Evolutionary conservation across 805 yeast species (phyloP), one percentile per base, ranked within the genome.

Genomic region (Isabelozyma rhagii): DNA sequence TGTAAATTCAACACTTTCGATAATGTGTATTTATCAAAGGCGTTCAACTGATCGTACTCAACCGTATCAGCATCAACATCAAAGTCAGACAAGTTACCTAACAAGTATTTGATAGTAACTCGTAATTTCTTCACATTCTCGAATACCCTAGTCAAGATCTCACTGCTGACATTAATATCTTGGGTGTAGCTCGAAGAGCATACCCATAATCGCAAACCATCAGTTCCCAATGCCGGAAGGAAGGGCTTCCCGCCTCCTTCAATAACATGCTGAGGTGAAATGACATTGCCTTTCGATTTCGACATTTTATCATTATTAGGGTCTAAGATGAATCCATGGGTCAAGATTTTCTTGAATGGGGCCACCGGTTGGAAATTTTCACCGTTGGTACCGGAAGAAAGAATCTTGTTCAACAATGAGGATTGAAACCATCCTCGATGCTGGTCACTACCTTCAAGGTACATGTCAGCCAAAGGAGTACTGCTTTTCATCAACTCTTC

Each of bases 381-480:
- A 3, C 64, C 64, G 9, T 68, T 60, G 3, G 87, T 87, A 2
- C 77, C 77, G 1, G 75, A 69, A 1, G 72, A 69, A n/a, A 74
- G 72, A 18, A 90, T 79, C 60, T 83, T 87, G 21, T 96, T 91
- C 50, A 94, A 71, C 27, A 94, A 69, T 1, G 97, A 90, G 31
- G 97, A 89, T 71, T 94, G 99, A 65, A 94, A 94, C 99, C 99
- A 94, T 1, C 99, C 99, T 52, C 99, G 80, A 63, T 94, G 99
- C 67, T 94, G 99, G 63, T 94, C 99, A n/a, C 92, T 82, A 2
- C 99, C 99, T 72, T 94, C 99, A 11, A 93, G 67, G 62, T 90
- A 93, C n/a, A 89, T 78, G 66, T 92, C 96, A 0, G 96, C 85
- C 41, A 64, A 52, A 5, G 68, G 69, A 21, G 25, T 21, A 21